Evolutionary conservation across 257 asterid species (phyloP).

Genomic region (Fraxinus quadrangulata): DNA sequence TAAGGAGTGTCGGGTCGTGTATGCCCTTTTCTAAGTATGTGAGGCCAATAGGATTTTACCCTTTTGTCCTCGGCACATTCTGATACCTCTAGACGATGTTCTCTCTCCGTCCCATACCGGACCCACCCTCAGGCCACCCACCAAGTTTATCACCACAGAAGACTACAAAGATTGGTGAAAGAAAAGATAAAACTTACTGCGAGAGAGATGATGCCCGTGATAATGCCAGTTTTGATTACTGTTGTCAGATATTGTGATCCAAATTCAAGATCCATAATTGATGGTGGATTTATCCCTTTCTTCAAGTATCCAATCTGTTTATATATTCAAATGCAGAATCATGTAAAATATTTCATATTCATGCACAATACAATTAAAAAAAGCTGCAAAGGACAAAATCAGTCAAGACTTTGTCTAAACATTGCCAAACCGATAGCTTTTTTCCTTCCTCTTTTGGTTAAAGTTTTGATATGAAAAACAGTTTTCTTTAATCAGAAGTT

Average conservation of each 20-base stretch:
- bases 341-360: neutral
- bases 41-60: too few relatives aligned
- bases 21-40: too few relatives aligned
- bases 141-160: neutral
- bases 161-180: neutral
- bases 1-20: neutral
- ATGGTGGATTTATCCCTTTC: conserved; percentile 88
- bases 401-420: conserved; percentile 24
- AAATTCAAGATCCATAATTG: conserved; percentile 77
- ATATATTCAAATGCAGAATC: conserved; percentile 14
- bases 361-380: neutral
- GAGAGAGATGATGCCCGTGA: conserved; percentile 84
- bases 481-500: neutral
- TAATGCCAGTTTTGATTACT: conserved; percentile 79
- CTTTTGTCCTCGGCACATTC: too few relatives aligned
- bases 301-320: conserved; percentile 87
- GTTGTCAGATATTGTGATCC: conserved; percentile 61
- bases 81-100: too few relatives aligned
- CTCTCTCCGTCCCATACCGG: neutral
- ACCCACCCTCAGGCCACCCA: neutral
- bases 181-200: conserved; percentile 59
- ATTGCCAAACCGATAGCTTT: conserved; percentile 24
- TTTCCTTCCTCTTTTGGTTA: neutral
- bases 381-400: neutral
- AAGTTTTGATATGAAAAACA: neutral